Conservation (phyloP, 352 stramenopile species). For the Phytophthora litchii region DNA sequence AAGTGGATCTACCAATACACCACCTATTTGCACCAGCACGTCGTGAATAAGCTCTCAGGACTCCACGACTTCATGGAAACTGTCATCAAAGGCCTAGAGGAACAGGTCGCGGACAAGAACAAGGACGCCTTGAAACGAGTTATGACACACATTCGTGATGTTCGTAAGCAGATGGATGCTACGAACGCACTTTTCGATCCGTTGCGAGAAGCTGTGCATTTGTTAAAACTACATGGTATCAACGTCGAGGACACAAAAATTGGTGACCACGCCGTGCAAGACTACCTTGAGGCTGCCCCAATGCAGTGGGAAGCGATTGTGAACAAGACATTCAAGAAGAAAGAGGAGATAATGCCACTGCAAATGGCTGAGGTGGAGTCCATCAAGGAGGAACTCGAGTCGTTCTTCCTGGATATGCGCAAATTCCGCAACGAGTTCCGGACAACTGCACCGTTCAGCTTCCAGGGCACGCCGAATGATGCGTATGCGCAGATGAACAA, state of each 20-base stretch:
- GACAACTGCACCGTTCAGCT: conserved; percentile 94
- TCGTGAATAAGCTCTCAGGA: conserved; percentile 87
- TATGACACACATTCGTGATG: conserved; percentile 96
- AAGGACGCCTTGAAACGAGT: conserved; percentile 97
- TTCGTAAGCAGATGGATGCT: conserved; percentile 93
- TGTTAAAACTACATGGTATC: conserved; percentile 94
- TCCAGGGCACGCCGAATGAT: conserved; percentile 78
- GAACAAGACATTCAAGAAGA: conserved; percentile 98
- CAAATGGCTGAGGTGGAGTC: conserved; percentile 96
- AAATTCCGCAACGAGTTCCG: conserved; percentile 96
- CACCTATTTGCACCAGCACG: conserved; percentile 92
- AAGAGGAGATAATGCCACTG: conserved; percentile 97
- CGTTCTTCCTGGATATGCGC: conserved; percentile 94
- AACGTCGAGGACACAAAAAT: conserved; percentile 93
- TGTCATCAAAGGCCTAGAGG: conserved; percentile 90
- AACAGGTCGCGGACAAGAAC: conserved; percentile 91
- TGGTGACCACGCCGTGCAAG: conserved; percentile 75
- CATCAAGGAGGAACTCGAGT: conserved; percentile 94
- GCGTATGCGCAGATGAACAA: conserved; percentile 87
- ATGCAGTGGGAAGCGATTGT: conserved; percentile 98
- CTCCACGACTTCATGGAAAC: conserved; percentile 95
- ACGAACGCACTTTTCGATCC: conserved; percentile 96
- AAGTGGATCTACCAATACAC: conserved; percentile 98
- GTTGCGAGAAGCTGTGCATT: conserved; percentile 92
- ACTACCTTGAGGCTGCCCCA: conserved; percentile 95